phyloP scores from a whole-genome alignment of 345 rosid species.

The Psidium guajava region DNA sequence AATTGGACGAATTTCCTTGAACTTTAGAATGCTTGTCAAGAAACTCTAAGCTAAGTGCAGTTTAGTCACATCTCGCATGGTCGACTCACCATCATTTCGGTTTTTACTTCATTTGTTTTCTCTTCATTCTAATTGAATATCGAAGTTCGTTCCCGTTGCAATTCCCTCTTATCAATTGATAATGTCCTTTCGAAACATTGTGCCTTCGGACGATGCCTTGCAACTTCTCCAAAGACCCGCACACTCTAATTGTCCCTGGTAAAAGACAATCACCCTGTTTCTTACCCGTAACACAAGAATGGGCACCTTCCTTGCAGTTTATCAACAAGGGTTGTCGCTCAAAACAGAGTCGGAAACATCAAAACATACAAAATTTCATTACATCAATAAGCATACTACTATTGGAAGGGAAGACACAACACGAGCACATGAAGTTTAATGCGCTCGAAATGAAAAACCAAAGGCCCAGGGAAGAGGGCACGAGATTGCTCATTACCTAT shows the following conservation, averaged over 20 bases:
- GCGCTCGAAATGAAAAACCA: background rate
- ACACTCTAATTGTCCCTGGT: background rate
- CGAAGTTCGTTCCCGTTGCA: background rate
- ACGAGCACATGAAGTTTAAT: background rate
- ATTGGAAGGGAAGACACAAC: background rate
- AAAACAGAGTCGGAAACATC: background rate
- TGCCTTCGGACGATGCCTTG: background rate
- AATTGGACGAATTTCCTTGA: background rate
- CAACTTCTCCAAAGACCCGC: background rate
- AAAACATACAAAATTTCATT: background rate
- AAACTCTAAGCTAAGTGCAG: background rate
- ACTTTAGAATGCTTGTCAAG: background rate
- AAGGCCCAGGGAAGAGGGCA: background rate
- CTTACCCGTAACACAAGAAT: background rate
- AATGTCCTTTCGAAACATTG: background rate
- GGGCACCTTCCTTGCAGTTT: background rate
- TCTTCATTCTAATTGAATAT: background rate
- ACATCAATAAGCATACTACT: background rate
- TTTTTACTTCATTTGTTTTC: background rate
- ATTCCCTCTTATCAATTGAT: background rate
- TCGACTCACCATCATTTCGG: background rate
- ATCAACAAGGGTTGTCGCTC: background rate
- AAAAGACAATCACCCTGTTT: background rate
- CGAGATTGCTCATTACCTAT: background rate
- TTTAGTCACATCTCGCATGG: background rate